phyloP scores from a whole-genome alignment of 2,329 filamentous ascomycete species.

The Beauveria sp. region DNA sequence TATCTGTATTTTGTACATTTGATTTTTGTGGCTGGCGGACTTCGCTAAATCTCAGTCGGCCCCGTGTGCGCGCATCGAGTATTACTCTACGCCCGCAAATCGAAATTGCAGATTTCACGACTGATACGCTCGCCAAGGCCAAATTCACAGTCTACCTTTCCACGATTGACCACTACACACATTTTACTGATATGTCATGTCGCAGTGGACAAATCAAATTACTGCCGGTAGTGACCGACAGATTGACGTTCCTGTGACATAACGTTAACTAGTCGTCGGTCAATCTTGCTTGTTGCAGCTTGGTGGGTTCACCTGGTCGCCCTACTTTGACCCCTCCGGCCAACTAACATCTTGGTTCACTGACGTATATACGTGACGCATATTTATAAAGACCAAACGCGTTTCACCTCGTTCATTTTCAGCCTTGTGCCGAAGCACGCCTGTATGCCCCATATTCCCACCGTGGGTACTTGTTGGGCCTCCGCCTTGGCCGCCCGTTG shows the following conservation, averaged over 20 bases:
- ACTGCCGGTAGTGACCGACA: background rate
- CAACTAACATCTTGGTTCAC: background rate
- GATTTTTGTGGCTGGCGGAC: slow-evolving; percentile 2
- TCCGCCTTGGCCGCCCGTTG: background rate
- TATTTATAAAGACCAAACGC: background rate
- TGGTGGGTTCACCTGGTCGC: background rate
- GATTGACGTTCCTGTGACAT: background rate
- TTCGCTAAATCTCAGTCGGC: background rate
- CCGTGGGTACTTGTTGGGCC: background rate
- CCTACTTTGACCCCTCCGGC: background rate
- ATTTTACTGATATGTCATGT: background rate
- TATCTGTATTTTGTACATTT: background rate
- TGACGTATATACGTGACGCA: background rate
- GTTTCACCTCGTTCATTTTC: background rate
- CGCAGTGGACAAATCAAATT: background rate
- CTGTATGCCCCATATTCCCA: background rate
- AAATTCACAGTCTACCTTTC: background rate
- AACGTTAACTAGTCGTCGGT: background rate
- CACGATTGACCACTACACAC: background rate
- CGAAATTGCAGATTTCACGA: background rate
- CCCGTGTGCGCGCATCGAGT: background rate
- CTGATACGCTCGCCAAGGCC: background rate
- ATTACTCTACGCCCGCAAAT: background rate
- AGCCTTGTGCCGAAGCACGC: slow-evolving; percentile 3
- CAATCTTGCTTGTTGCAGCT: background rate